phyloP scores from a whole-genome alignment of 345 rosid species.

The Gossypium stocksii region DNA sequence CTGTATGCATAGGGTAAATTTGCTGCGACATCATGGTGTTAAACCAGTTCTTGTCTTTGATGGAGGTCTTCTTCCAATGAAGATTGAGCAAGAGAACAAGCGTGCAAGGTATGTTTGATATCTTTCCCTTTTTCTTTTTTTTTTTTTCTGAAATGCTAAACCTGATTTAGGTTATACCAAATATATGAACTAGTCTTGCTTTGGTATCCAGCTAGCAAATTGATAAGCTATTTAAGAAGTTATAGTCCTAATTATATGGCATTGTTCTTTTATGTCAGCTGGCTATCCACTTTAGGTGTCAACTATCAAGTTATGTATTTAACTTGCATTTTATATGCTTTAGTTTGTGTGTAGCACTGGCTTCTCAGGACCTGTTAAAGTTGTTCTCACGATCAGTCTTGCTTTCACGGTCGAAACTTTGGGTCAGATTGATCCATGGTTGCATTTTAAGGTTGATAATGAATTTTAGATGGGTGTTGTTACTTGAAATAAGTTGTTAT shows the following conservation, averaged over 20 bases:
- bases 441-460: background rate
- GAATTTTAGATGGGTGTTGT: background rate
- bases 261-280: background rate
- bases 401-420: background rate
- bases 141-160: background rate
- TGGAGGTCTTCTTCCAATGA: conserved; percentile 91
- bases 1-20: conserved; percentile 91
- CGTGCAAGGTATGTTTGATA: conserved; percentile 65
- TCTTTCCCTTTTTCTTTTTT: background rate
- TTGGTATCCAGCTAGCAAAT: background rate
- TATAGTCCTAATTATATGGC: background rate
- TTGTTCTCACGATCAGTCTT: background rate
- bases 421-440: background rate
- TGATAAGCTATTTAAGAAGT: background rate
- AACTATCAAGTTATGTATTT: background rate
- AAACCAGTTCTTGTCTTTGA: conserved; percentile 88
- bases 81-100: conserved; percentile 93
- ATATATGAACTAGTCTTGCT: background rate
- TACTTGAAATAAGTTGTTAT: background rate
- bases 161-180: background rate
- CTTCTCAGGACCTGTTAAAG: background rate
- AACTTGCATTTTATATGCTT: background rate
- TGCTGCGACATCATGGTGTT: conserved; percentile 77
- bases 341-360: background rate
- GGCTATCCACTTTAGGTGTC: background rate